These are phyloP conservation scores for Mrakiaceae sp. DNA, from an alignment of 1,284 basidiomycete genomes.

Conservation along the genomic window DNA sequence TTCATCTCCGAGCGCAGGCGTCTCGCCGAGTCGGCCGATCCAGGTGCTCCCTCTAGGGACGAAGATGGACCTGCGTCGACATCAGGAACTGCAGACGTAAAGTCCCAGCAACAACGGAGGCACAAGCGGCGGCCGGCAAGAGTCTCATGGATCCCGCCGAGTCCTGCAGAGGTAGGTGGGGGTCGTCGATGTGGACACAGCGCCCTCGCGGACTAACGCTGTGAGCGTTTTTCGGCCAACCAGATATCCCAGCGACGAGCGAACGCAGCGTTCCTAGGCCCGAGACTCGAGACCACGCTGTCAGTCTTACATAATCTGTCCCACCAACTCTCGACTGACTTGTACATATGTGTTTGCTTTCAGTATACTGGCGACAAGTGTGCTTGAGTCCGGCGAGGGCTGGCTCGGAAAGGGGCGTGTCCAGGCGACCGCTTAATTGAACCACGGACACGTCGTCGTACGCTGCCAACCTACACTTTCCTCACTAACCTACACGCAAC, in stretches of 20 bases:
- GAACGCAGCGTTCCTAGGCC: not conserved
- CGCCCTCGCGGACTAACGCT: not conserved
- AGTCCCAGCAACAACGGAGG: not conserved
- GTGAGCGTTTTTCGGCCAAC: not conserved
- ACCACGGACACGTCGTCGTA: not conserved
- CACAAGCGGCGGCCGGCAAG: not conserved
- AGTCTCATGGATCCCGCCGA: not conserved
- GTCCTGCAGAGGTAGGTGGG: too few species aligned
- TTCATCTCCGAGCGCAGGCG: conserved; percentile 11
- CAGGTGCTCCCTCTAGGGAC: not conserved
- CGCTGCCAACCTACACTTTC: not conserved
- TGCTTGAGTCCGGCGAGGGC: conserved; percentile 3
- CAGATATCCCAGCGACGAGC: conserved; percentile 1
- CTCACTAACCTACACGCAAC: not conserved
- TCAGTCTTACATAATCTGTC: not conserved
- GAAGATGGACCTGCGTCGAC: not conserved
- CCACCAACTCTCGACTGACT: not conserved
- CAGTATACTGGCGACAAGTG: conserved; percentile 2
- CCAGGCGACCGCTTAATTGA: not conserved
- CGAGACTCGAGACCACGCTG: conserved; percentile 9
- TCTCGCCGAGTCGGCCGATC: not conserved
- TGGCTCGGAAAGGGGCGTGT: conserved; percentile 1
- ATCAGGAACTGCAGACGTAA: not conserved
- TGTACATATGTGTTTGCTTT: not conserved
- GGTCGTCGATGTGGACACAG: not conserved